Conservation (phyloP, 2,329 filamentous ascomycete genomes). For the Cercospora zeae-maydis region DNA sequence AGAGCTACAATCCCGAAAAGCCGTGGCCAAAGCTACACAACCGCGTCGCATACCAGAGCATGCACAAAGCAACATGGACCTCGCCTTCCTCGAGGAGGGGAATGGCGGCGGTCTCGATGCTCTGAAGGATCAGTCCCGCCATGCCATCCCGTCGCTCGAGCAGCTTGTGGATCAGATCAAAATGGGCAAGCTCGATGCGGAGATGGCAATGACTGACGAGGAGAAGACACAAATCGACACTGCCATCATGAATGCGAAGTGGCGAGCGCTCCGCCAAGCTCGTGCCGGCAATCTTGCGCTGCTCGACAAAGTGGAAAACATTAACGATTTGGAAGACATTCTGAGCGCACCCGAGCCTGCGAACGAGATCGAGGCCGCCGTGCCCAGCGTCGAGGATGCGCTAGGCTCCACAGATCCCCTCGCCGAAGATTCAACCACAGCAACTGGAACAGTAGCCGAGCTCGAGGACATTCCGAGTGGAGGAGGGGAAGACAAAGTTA, state of each 20-base stretch:
- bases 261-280: constrained; percentile 81
- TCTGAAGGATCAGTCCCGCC: constrained; percentile 63
- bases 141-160: constrained; percentile 65
- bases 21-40: constrained; percentile 63
- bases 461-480: constrained; percentile 1
- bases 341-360: constrained; percentile 12
- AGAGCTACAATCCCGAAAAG: constrained; percentile 66
- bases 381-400: constrained; percentile 20
- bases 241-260: constrained; percentile 81
- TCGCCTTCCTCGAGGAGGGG: constrained; percentile 72
- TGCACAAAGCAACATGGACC: constrained; percentile 68
- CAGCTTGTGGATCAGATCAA: constrained; percentile 70
- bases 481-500: constrained; percentile 9
- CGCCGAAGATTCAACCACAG: constrained; percentile 9
- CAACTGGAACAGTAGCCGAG: constrained; percentile 9
- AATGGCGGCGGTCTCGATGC: constrained; percentile 63
- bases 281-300: constrained; percentile 67
- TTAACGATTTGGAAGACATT: constrained; percentile 59
- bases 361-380: constrained; percentile 14
- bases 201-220: constrained; percentile 66
- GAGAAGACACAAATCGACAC: constrained; percentile 60
- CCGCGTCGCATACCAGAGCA: constrained; percentile 67
- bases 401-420: not conserved
- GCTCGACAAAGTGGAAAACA: constrained; percentile 85
- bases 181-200: constrained; percentile 78